Evolutionary conservation across 768 basidiomycete genomes (phyloP).

Genomic region (Naematelia aurantialba): DNA sequence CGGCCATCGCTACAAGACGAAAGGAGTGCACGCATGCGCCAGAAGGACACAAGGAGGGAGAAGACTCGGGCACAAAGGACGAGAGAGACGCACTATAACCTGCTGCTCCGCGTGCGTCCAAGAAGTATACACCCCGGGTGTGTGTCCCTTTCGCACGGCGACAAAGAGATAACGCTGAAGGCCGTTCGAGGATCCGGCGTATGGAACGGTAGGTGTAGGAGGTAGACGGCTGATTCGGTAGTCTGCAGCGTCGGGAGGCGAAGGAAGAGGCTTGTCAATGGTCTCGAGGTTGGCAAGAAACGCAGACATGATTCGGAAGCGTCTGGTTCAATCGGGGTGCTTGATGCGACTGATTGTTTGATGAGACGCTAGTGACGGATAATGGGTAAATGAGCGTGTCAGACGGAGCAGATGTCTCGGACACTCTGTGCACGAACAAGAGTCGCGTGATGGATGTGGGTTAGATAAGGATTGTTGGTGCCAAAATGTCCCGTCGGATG

Average conservation of each 20-base stretch:
- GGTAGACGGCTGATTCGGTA: neutral
- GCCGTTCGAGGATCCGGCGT: slow-evolving; percentile 1
- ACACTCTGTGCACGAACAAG: too few relatives aligned
- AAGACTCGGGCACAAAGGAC: too few relatives aligned
- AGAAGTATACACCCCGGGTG: slow-evolving; percentile 36
- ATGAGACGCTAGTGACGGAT: too few relatives aligned
- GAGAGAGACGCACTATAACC: slow-evolving; percentile 32
- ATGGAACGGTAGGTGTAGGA: neutral
- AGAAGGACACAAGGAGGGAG: too few relatives aligned
- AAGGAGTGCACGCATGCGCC: too few relatives aligned
- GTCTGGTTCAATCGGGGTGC: too few relatives aligned
- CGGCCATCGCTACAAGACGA: neutral
- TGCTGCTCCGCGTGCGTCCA: slow-evolving; percentile 39
- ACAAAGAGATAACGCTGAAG: slow-evolving; percentile 27
- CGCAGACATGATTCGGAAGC: neutral
- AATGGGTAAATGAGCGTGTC: too few relatives aligned
- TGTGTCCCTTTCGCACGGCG: slow-evolving; percentile 34
- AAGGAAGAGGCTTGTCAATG: neutral
- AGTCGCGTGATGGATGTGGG: too few relatives aligned
- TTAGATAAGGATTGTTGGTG: too few relatives aligned
- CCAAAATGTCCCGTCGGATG: too few relatives aligned
- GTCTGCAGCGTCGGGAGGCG: neutral
- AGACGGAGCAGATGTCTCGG: too few relatives aligned
- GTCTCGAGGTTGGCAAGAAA: neutral
- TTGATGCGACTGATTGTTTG: too few relatives aligned